phyloP scores from a whole-genome alignment of 192 early-diverging fungal species.

The Coemansia reversa region DNA sequence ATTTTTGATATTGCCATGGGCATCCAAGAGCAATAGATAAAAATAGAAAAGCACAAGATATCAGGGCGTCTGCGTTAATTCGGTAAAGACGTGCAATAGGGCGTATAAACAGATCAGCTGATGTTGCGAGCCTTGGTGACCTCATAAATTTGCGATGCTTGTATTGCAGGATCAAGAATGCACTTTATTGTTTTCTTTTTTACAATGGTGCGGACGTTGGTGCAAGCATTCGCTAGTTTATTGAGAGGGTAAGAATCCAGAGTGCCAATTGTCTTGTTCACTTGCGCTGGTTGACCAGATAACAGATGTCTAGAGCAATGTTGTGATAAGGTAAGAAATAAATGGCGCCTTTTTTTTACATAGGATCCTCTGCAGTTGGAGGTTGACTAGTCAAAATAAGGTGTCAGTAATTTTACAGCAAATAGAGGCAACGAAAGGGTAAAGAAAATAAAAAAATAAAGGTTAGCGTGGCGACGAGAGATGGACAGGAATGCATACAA shows the following conservation, averaged over 20 bases:
- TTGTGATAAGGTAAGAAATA: neutral
- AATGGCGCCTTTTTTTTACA: neutral
- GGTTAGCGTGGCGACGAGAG: neutral
- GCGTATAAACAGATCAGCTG: neutral
- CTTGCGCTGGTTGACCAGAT: neutral
- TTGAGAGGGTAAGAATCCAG: neutral
- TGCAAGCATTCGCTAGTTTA: neutral
- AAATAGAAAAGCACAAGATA: neutral
- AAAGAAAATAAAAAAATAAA: neutral
- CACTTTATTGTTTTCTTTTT: neutral
- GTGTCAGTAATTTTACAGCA: neutral
- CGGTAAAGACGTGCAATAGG: neutral
- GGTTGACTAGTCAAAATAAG: neutral
- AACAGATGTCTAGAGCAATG: neutral
- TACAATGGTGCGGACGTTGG: neutral
- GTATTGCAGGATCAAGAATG: neutral
- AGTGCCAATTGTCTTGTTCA: neutral
- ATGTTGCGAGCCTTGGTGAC: neutral
- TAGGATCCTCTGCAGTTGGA: neutral
- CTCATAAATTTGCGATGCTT: neutral
- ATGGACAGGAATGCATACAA: neutral
- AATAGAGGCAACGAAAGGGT: neutral
- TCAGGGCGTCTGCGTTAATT: neutral
- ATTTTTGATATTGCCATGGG: constrained; percentile 16
- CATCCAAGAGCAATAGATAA: neutral